Conservation (phyloP, 352 stramenopile genomes). For the Lagenidium sp. region DNA sequence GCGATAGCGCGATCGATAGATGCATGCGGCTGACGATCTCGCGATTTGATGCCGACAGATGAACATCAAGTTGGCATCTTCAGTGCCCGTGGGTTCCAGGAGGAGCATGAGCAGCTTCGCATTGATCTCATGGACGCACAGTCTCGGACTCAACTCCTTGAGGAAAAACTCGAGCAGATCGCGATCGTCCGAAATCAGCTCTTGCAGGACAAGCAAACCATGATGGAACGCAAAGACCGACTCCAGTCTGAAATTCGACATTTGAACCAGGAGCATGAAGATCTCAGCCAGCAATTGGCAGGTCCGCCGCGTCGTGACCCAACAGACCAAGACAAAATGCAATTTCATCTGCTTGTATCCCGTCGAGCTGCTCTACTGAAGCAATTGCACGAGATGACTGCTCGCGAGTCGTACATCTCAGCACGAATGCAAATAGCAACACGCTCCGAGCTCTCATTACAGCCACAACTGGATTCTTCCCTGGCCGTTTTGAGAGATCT, state of each 20-base stretch:
- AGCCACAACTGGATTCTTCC: no score
- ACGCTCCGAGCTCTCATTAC: background rate
- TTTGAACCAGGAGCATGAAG: conserved; percentile 32
- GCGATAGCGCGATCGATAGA: background rate
- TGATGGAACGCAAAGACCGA: conserved; percentile 37
- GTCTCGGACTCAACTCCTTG: conserved; percentile 33
- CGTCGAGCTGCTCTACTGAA: conserved; percentile 30
- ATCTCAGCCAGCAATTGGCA: conserved; percentile 30
- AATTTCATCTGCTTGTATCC: conserved; percentile 48
- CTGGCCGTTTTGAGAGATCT: no score
- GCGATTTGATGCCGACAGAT: conserved; percentile 11
- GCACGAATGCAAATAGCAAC: background rate
- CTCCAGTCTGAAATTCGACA: conserved; percentile 40
- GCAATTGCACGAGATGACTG: conserved; percentile 36
- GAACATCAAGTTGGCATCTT: conserved; percentile 41
- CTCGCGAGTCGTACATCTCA: conserved; percentile 9
- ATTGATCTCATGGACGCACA: conserved; percentile 41
- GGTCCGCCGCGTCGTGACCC: conserved; percentile 57
- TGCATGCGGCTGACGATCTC: conserved; percentile 2
- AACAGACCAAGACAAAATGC: conserved; percentile 41
- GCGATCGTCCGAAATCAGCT: conserved; percentile 29
- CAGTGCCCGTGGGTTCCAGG: conserved; percentile 24
- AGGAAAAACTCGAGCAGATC: conserved; percentile 46
- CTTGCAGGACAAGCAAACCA: conserved; percentile 26
- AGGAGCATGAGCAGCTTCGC: conserved; percentile 39